Conservation (phyloP, 2,329 filamentous ascomycete genomes). For the Calonectria pseudoreteaudii region DNA sequence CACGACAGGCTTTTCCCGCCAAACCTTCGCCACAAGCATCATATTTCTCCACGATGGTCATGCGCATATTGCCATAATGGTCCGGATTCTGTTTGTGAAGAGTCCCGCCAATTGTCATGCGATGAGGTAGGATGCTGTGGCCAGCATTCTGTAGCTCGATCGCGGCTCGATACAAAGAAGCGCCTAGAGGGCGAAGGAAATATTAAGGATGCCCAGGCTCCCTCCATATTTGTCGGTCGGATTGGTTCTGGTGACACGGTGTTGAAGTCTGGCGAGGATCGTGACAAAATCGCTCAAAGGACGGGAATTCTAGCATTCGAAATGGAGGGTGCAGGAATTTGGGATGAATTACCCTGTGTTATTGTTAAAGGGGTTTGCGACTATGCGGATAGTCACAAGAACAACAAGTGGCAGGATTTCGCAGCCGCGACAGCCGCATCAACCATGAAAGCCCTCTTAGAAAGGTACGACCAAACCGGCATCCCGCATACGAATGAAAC, state of each 20-base stretch:
- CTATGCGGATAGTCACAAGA: slow-evolving; percentile 19
- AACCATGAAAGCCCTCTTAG: background rate
- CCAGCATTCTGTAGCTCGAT: slow-evolving; percentile 33
- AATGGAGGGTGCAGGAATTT: slow-evolving; percentile 14
- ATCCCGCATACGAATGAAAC: background rate
- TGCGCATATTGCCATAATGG: slow-evolving; percentile 17
- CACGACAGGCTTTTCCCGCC: slow-evolving; percentile 47
- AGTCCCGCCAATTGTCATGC: slow-evolving; percentile 19
- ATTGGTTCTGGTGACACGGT: slow-evolving; percentile 39
- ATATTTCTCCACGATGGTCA: background rate
- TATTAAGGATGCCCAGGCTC: background rate
- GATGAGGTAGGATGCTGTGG: slow-evolving; percentile 25
- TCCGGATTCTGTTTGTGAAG: slow-evolving; percentile 20
- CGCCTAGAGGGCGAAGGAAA: slow-evolving; percentile 33
- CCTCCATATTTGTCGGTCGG: slow-evolving; percentile 49
- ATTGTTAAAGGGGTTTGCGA: slow-evolving; percentile 18
- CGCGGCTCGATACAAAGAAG: background rate
- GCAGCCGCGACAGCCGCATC: slow-evolving; percentile 15
- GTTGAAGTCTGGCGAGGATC: slow-evolving; percentile 47
- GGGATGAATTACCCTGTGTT: slow-evolving; percentile 7
- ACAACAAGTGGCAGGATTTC: slow-evolving; percentile 18
- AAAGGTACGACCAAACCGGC: background rate
- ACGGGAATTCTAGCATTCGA: slow-evolving; percentile 6
- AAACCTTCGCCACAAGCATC: slow-evolving; percentile 48
- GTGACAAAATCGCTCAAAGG: background rate